A percentile compares a stretch with the other conserved stretches of the same genome.
Evolutionary conservation across 805 yeast genomes (phyloP).

Genomic region (Brettanomyces custersianus): DNA sequence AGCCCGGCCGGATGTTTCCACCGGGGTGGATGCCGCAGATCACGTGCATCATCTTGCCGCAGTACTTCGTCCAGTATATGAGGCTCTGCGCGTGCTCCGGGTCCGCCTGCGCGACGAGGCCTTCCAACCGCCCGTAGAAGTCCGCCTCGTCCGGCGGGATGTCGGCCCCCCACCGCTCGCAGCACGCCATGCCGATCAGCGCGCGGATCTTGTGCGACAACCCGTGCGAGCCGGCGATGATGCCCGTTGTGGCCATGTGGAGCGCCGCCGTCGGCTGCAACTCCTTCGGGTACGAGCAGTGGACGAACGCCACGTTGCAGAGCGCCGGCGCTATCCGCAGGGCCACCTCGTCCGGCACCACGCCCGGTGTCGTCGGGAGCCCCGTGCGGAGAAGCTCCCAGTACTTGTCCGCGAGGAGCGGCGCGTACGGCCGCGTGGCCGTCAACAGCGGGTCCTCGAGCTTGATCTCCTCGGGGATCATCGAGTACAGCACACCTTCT

Average conservation of each 20-base stretch:
- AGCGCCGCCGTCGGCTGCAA: conserved; percentile 67
- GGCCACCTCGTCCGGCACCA: conserved; percentile 49
- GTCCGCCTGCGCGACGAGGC: conserved; percentile 36
- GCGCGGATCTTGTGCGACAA: conserved; percentile 65
- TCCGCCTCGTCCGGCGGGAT: conserved; percentile 47
- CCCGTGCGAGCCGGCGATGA: conserved; percentile 70
- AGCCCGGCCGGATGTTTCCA: conserved; percentile 60
- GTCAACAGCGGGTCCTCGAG: conserved; percentile 61
- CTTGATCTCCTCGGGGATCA: conserved; percentile 47
- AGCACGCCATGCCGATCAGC: conserved; percentile 60
- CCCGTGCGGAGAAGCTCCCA: conserved; percentile 45
- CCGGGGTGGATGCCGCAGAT: conserved; percentile 79
- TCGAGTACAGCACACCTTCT: conserved; percentile 64
- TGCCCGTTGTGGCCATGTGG: conserved; percentile 65
- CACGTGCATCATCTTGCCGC: conserved; percentile 68
- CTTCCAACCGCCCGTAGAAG: conserved; percentile 38
- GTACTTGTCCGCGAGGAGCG: conserved; percentile 50
- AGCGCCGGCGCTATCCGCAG: conserved; percentile 60
- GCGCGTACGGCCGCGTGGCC: conserved; percentile 67
- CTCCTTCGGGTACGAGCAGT: conserved; percentile 69
- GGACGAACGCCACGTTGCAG: conserved; percentile 68
- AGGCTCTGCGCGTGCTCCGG: conserved; percentile 33
- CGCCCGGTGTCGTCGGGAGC: conserved; percentile 36
- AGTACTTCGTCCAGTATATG: conserved; percentile 66
- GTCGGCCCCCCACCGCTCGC: conserved; percentile 81